Base-by-base conservation (phyloP, 2,329 filamentous ascomycete species). In the Apiospora aurea region DNA sequence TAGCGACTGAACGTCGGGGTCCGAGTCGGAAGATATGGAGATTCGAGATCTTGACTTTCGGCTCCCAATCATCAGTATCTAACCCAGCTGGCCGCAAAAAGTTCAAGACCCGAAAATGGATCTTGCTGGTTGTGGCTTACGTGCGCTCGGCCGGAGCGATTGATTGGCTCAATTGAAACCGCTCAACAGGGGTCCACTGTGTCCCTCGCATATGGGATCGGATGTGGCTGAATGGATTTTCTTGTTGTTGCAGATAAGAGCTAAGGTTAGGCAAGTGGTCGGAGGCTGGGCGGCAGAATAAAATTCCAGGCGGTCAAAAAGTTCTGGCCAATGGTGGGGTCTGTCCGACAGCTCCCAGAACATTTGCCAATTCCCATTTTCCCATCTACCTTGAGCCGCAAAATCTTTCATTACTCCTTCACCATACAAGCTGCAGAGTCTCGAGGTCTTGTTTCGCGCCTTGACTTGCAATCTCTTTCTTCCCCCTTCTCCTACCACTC, bases 251-350 rank as follows among this genome's bases (percentile, higher is more conserved):
- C 51, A 61, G 53, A 18, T 29, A 29, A 29, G 26, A 29, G 1
- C 26, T 29, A n/a, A n/a, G n/a, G n/a, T n/a, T n/a, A 29, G 26
- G 14, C 5, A 67, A 41, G 18, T 18, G 8, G 14, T 4, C 11
- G 41, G 41, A 47, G n/a, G 41, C 38, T 68, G 21, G 67, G 68
- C 57, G 71, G 72, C 72, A 73, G 72, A 73, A 73, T 67, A 44
- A 53, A 67, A 21, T 70, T 68, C 66, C 66, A 67, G 69, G 72
- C 72, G 72, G 72, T 73, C 72, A 73, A 73, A 70, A 73, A 69
- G 53, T 73, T 69, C 34, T 26, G 47, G 67, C 24, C 1, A 16
- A 7, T 69, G 67, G 67, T n/a, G 44, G 44, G 67, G 44, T 69
- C 29, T 4, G 29, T 69, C 29, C 11, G 29, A 21, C 64, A 69